Percentiles rank a stretch among this genome's conserved stretches.
Conservation (phyloP, 768 basidiomycete genomes). For the Tulasnella sp. region DNA sequence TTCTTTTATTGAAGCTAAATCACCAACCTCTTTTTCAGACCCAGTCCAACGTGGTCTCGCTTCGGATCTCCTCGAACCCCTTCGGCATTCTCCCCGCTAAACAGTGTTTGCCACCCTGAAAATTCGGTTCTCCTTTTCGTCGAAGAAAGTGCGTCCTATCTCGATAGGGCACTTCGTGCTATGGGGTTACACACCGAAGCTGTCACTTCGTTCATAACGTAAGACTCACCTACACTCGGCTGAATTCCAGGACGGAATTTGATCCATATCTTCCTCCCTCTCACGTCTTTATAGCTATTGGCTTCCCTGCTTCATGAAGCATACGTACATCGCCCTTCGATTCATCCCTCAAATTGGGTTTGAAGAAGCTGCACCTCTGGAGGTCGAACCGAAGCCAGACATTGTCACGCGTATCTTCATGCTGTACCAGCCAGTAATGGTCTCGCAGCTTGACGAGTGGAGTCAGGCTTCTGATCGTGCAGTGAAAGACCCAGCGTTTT, state of each 20-base stretch:
- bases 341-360: conserved; percentile 49
- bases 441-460: conserved; percentile 30
- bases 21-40: neutral
- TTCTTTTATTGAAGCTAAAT: neutral
- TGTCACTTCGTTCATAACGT: conserved; percentile 19
- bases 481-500: neutral
- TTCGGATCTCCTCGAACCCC: neutral
- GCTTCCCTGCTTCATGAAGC: conserved; percentile 46
- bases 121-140: neutral
- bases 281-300: conserved; percentile 40
- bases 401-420: conserved; percentile 49
- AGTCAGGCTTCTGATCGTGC: conserved; percentile 3
- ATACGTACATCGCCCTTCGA: conserved; percentile 45
- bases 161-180: conserved; percentile 3
- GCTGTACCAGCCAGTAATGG: conserved; percentile 44
- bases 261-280: neutral
- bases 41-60: neutral
- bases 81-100: neutral
- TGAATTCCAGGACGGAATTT: neutral
- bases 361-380: conserved; percentile 43
- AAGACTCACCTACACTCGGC: neutral
- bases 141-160: neutral
- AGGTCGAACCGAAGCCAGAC: conserved; percentile 44
- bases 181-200: conserved; percentile 12
- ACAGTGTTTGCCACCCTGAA: conserved; percentile 5